Base-by-base conservation (phyloP, 805 yeast species). In the Isabelozyma pseudorhagii region DNA sequence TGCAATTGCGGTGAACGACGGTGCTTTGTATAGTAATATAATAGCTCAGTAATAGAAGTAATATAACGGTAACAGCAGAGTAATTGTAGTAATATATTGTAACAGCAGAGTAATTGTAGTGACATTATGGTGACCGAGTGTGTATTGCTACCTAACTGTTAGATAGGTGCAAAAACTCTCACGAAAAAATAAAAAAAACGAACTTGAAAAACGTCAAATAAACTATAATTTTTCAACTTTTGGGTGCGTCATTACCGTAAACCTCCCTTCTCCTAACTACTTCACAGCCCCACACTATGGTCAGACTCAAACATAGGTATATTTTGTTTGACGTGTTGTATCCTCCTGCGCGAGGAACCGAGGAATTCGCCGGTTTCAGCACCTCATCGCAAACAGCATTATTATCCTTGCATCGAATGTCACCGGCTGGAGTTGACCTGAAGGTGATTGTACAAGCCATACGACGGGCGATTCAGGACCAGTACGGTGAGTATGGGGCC, bases 261-360 rank as follows among this genome's bases (percentile, higher is more conserved):
- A 21, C 25, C 25, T 21, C 25, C 25, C 25, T 21, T 5, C 25
- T 21, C 6, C 25, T 21, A 34, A 34, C 13, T 3, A 13, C 14
- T 34, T 34, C 38, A n/a, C 38, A 34, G 38, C 38, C 8, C 28
- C 17, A 21, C 21, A 28, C 5, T 4, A 92, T 92, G 98, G 98
- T 92, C 13, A 80, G 98, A 60, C 74, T 92, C 28, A 92, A 92
- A 65, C 84, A 91, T 14, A 72, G 98, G 56, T 92, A 93, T 59
- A 75, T 92, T 10, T 74, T 91, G 4, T 92, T 93, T 64, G 96
- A 91, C 56, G 67, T 92, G 0, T 65, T 88, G 4, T 83, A 83
- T 55, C 96, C 96, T 0, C 79, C 76, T 0, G 8, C 38, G 8
- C 11, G 38, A 14, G 44, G 44, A 5, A 31, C 45, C 10, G 57